Evolutionary conservation across 306 rosid genomes (phyloP), one percentile per base, ranked within the genome.

Genomic region (Pterocarpus santalinus): DNA sequence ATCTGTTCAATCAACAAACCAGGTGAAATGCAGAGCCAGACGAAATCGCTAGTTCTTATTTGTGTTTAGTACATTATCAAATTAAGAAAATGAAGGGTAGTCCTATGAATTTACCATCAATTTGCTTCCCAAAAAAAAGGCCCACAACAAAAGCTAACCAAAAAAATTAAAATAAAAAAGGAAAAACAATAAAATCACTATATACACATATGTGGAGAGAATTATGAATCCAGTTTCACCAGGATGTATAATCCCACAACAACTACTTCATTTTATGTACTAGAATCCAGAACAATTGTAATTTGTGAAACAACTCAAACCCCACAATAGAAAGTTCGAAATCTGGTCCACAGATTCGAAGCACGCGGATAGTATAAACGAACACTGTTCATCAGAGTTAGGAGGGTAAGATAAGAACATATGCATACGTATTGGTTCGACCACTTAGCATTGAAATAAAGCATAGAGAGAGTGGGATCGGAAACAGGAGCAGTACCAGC

Each of bases 401-500:
- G 30, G 44, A 0, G 76, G 10, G 43, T 7, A 16, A 4, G 10
- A 7, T 36, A 55, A n/a, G 32, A 55, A 43, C n/a, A 22, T 43
- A 16, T 30, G 30, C 22, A 72, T 38, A 52, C 39, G 49, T 30
- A 72, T 52, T 2, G 61, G 43, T 8, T 33, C 1, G 17, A 61
- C 2, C 22, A 43, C 55, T 14, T 6, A 15, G 66, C 38, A 38
- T 0, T 6, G 7, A 52, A 83, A 70, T 9, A 65, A 71, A 39
- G 63, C 46, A 14, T 34, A 56, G 28, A 47, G 15, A 60, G 53
- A 53, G 44, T 72, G 61, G 5, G 79, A 91, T 87, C 81, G 69
- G 76, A 68, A 73, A 51, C 12, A 12, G 36, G 71, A 85, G 78
- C 43, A 52, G 71, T 80, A 87, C 90, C 92, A 56, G 87, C 38